Evolutionary conservation across 108 stramenopile species (phyloP).

Genomic region (Nitzschia inconspicua): DNA sequence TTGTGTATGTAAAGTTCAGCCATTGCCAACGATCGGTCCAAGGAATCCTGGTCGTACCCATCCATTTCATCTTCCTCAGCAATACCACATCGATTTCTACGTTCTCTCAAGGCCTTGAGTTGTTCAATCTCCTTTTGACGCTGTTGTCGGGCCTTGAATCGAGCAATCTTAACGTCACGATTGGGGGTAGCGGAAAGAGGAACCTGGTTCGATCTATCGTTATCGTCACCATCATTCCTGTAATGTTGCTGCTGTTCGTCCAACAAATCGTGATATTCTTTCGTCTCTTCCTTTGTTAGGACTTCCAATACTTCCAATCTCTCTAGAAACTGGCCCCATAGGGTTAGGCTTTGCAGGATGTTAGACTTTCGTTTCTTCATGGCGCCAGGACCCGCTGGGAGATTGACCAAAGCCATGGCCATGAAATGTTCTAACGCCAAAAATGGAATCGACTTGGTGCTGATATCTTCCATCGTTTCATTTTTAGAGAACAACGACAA

Average conservation of each 20-base stretch:
- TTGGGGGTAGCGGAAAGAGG: conserved; percentile 6
- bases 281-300: conserved; percentile 33
- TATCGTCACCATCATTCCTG: background rate
- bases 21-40: conserved; percentile 50
- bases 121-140: conserved; percentile 34
- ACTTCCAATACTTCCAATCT: conserved; percentile 49
- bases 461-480: conserved; percentile 64
- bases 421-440: conserved; percentile 63
- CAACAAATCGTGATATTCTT: conserved; percentile 45
- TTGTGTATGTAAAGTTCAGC: conserved; percentile 42
- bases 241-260: conserved; percentile 15
- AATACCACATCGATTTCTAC: conserved; percentile 51
- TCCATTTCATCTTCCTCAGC: conserved; percentile 57
- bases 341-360: conserved; percentile 37
- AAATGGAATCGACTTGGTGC: conserved; percentile 60
- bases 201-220: conserved; percentile 5
- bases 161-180: conserved; percentile 64
- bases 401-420: conserved; percentile 44
- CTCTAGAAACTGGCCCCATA: conserved; percentile 54
- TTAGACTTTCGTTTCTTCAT: conserved; percentile 41
- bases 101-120: conserved; percentile 40
- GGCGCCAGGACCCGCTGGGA: conserved; percentile 36
- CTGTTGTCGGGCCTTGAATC: conserved; percentile 48
- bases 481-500: conserved; percentile 62
- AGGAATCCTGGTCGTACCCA: conserved; percentile 69